Base-by-base conservation (phyloP, 208 protist species). In the Borovskyia barvae region DNA sequence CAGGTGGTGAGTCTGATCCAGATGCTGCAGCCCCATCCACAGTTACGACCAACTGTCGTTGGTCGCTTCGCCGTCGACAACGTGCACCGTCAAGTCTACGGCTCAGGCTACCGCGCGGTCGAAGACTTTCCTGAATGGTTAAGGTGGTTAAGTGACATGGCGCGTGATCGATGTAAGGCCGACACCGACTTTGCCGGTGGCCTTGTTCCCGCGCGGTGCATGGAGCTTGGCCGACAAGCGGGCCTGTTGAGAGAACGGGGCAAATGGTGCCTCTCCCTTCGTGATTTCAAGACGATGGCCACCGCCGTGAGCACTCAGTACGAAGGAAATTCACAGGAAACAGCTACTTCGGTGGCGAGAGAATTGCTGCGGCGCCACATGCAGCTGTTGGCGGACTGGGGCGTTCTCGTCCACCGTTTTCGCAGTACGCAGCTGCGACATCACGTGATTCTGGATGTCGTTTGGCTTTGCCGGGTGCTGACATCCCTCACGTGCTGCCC, bases 11-110 rank as follows among this genome's bases (percentile, higher is more conserved):
- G 76, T 32, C 83, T 87, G 30, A 81, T 90, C 26, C 70, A 77
- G 35, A 59, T 90, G 56, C 50, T 94, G 52, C 84, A 94, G 57
- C 71, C 56, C 17, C 54, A 77, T 25, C 33, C 67, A 4, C 75
- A 84, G 37, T 75, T 82, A 36, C 81, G 82, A 3, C 87, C 87
- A 1, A 70, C 58, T 22, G 83, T 94, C 33, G 65, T 86, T 20
- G 85, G 75, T 19, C 66, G 73, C 14, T 86, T 91, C 39, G 84
- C 81, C 7, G 77, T 92, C 0, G 77, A 90, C 74, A 92, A 90
- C 50, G 57, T 69, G 28, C 66, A 66, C 28, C 79, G 81, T 6
- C 42, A 60, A 20, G 73, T 92, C 28, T 65, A 78, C 62, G 40
- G 72, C 15, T 57, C 77, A 3, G 67, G 64, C 35, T 72, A 82